phyloP scores from a whole-genome alignment of 306 rosid species.

The Castanea crenata region DNA sequence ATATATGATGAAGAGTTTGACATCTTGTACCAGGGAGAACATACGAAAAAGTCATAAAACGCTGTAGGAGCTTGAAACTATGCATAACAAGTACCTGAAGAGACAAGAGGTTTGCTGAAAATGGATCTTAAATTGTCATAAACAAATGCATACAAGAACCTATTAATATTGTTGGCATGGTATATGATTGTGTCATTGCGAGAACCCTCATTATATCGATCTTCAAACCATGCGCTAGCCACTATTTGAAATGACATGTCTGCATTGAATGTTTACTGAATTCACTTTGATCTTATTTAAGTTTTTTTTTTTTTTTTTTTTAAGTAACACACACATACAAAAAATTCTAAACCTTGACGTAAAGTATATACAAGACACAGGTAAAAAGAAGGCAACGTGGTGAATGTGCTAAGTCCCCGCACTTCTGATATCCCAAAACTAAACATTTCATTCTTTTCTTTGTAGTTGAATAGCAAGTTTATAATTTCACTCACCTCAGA shows the following conservation, averaged over 20 bases:
- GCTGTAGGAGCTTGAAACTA: constrained; percentile 75
- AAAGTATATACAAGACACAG: background rate
- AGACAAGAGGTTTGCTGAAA: constrained; percentile 70
- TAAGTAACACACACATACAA: no score
- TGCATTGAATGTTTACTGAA: background rate
- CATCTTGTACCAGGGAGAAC: constrained; percentile 57
- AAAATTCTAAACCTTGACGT: background rate
- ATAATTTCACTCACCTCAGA: background rate
- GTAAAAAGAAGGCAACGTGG: background rate
- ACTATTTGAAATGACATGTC: background rate
- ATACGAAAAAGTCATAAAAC: constrained; percentile 60
- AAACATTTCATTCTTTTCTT: background rate
- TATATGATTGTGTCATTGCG: background rate
- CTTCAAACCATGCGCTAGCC: background rate
- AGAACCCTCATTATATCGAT: background rate
- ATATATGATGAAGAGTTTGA: constrained; percentile 19
- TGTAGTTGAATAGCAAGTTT: background rate
- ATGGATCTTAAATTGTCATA: constrained; percentile 11
- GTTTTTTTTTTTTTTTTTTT: no score
- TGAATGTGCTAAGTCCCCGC: background rate
- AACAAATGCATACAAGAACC: background rate
- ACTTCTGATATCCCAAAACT: background rate
- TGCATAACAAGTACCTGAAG: constrained; percentile 55
- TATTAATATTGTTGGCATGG: background rate
- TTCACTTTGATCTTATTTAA: background rate